phyloP scores from a whole-genome alignment of 176 grass and related monocot genomes.

The Pharus latifolius region DNA sequence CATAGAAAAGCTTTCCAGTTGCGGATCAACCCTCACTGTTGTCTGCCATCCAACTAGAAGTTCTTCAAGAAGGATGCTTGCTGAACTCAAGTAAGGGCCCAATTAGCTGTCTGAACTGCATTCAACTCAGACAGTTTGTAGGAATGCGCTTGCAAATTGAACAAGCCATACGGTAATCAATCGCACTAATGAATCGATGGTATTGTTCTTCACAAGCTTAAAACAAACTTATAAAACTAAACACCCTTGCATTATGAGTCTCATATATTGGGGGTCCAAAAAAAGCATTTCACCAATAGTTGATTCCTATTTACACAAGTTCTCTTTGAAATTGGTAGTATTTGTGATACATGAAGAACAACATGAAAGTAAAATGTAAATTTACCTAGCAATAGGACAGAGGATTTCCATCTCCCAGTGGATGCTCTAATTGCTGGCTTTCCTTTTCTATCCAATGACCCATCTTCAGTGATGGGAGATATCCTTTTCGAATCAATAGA shows the following conservation, averaged over 20 bases:
- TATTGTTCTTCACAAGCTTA: not conserved
- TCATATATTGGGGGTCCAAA: not conserved
- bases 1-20: not conserved
- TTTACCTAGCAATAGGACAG: conserved; percentile 61
- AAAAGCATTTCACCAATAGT: not conserved
- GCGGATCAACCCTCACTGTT: not conserved
- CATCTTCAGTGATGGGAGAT: conserved; percentile 52
- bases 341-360: not conserved
- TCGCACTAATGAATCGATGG: not conserved
- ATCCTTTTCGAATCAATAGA: conserved; percentile 20
- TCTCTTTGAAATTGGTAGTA: not conserved
- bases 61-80: not conserved
- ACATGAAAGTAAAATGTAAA: not conserved
- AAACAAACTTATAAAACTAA: not conserved
- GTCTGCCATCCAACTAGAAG: not conserved
- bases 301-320: not conserved
- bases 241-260: not conserved
- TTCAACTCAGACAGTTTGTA: not conserved
- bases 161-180: not conserved
- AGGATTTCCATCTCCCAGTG: conserved; percentile 59
- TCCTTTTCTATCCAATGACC: conserved; percentile 57
- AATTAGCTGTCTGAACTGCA: conserved; percentile 6
- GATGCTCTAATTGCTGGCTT: conserved; percentile 44
- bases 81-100: not conserved
- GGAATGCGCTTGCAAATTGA: not conserved